A percentile compares a stretch with the other conserved stretches of the same genome.
These are phyloP conservation scores for Primulina huaijiensis DNA, from an alignment of 257 asterid genomes.

Conservation along the genomic window DNA sequence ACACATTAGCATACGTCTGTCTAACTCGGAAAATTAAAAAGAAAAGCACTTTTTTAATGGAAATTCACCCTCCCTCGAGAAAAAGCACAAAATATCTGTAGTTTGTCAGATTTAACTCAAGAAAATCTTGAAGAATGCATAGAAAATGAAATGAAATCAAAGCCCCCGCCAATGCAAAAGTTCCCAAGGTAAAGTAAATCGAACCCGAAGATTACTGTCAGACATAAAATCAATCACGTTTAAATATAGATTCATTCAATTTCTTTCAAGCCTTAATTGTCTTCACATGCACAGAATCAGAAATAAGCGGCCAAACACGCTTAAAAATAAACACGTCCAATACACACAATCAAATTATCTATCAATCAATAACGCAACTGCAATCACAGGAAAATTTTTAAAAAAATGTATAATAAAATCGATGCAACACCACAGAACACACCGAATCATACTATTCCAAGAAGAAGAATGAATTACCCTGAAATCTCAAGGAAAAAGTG, in stretches of 20 bases:
- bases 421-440: not conserved
- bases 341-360: not conserved
- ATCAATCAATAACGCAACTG: not conserved
- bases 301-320: not conserved
- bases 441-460: not conserved
- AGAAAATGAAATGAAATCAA: too few species aligned
- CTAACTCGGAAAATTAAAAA: too few species aligned
- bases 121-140: not conserved
- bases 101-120: not conserved
- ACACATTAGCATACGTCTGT: not conserved
- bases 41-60: too few species aligned
- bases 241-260: not conserved
- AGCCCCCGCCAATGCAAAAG: not conserved
- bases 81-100: not conserved
- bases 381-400: not conserved
- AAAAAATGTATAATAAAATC: slow-evolving; percentile 2
- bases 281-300: not conserved
- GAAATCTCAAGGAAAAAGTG: not conserved
- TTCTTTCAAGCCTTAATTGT: not conserved
- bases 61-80: too few species aligned
- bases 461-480: slow-evolving; percentile 26
- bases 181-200: too few species aligned
- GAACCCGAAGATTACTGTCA: not conserved
- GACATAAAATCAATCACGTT: not conserved
- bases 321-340: not conserved